phyloP scores from a whole-genome alignment of 371 early-diverging fungal genomes.

The Mucor racemosus region DNA sequence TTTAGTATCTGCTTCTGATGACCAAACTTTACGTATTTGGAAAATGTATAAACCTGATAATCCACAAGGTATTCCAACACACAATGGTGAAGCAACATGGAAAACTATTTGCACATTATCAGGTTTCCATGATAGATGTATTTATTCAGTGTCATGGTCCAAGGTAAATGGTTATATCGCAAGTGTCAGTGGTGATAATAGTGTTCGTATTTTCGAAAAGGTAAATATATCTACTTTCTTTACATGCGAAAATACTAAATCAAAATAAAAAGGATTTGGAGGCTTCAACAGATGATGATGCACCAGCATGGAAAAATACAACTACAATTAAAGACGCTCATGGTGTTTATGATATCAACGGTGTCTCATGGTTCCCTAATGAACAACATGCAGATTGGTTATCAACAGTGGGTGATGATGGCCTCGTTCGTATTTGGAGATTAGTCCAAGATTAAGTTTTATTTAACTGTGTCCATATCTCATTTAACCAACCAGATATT shows the following conservation, averaged over 20 bases:
- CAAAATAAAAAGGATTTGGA: conserved; percentile 17
- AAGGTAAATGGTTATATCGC: conserved; percentile 72
- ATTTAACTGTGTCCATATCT: conserved; percentile 32
- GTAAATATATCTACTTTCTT: conserved; percentile 16
- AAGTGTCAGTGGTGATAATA: conserved; percentile 87
- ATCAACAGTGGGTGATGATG: conserved; percentile 91
- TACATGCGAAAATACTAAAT: not conserved
- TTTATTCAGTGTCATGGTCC: conserved; percentile 95
- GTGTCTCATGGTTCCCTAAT: conserved; percentile 86
- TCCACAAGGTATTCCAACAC: conserved; percentile 48
- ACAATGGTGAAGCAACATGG: conserved; percentile 67
- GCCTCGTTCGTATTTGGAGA: conserved; percentile 79
- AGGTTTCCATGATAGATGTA: conserved; percentile 77
- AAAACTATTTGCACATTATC: conserved; percentile 68
- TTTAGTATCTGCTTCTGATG: conserved; percentile 87
- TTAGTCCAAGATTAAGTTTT: conserved; percentile 31
- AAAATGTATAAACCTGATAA: conserved; percentile 56
- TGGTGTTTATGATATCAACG: conserved; percentile 87
- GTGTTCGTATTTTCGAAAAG: conserved; percentile 68
- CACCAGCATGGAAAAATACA: conserved; percentile 41
- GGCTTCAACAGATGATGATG: conserved; percentile 27
- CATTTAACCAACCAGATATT: conserved; percentile 49
- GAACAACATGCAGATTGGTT: conserved; percentile 66
- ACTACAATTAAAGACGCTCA: conserved; percentile 68
- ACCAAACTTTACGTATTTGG: conserved; percentile 87